Conservation (phyloP, 208 protist species). For the Porcisia deanei region DNA sequence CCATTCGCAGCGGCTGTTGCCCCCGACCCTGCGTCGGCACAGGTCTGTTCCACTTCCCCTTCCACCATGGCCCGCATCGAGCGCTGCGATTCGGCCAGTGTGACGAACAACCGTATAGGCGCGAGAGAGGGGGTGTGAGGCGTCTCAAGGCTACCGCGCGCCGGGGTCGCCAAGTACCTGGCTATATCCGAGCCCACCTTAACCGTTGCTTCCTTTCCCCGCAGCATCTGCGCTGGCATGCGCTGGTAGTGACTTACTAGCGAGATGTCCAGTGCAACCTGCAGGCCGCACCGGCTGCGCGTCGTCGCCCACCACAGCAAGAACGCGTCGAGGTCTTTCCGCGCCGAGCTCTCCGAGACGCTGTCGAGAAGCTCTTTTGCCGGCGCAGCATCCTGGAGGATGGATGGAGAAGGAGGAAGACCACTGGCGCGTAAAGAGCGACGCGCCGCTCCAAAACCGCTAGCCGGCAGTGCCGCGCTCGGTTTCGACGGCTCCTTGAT, state of each 20-base stretch:
- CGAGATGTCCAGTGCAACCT: constrained; percentile 51
- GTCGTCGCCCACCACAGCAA: constrained; percentile 69
- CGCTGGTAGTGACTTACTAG: constrained; percentile 35
- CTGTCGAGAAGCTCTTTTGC: constrained; percentile 42
- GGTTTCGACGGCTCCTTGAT: background rate
- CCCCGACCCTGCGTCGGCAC: background rate
- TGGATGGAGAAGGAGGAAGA: constrained; percentile 29
- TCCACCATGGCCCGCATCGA: constrained; percentile 35
- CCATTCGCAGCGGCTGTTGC: background rate
- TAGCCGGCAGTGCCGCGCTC: constrained; percentile 1
- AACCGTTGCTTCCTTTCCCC: constrained; percentile 22
- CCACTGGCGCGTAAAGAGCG: constrained; percentile 1
- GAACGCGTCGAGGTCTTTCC: constrained; percentile 63
- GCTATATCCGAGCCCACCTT: constrained; percentile 19
- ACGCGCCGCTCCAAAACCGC: constrained; percentile 6
- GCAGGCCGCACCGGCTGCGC: constrained; percentile 41
- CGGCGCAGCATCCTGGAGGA: constrained; percentile 47
- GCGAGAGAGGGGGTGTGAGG: constrained; percentile 31
- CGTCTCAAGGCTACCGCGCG: constrained; percentile 11
- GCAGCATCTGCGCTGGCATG: constrained; percentile 32
- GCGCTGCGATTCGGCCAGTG: constrained; percentile 25
- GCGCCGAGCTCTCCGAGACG: constrained; percentile 49
- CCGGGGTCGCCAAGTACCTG: constrained; percentile 12
- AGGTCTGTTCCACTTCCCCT: constrained; percentile 7
- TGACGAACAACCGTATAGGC: constrained; percentile 44